Base-by-base conservation (phyloP, 2,329 filamentous ascomycete genomes). In the Trichoderma gracile region DNA sequence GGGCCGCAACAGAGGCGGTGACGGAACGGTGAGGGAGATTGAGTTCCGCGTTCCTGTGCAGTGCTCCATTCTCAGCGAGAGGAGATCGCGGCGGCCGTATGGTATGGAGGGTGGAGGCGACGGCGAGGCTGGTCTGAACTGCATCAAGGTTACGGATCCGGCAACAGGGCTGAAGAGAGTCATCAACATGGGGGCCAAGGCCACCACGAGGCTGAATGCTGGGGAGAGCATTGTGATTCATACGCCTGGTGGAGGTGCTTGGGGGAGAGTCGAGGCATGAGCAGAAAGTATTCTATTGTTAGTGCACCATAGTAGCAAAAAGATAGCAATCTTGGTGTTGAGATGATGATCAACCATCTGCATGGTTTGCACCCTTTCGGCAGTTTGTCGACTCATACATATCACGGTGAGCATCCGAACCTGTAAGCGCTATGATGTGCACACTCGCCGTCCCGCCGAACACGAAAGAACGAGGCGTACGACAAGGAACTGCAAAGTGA, bases 21-120 rank as follows among this genome's bases (percentile, higher is more conserved):
- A 94, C 69, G 92, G 92, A 14, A 88, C 91, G 0, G 79, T 93
- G 0, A 78, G 91, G 0, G 92, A 95, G 66, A 92, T 95, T 65
- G 91, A 95, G 76, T 93, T 93, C 75, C 82, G 90, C 2, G 87
- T 90, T 47, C 89, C 90, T 0, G 84, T 95, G 5, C 89, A 93
- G 74, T 90, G 91, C 15, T 90, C 86, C 1, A 94, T 96, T 27
- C 78, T 96, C 7, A 90, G 87, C 6, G 92, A 96, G 75, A 76
- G 92, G 19, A 79, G 92, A 33, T 94, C 0, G 88, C 90, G 67
- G 82, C 86, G 59, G 17, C 92, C 92, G 0, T 93, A 92, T 64
- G 91, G 91, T 0, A 81, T 93, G 65, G 85, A 85, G 19, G 91
- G 90, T 0, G 91, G 91, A 1, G 85, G 84, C 9, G 86, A 91